Evolutionary conservation across 805 yeast genomes (phyloP).

Genomic region (Saturnispora halmiae): DNA sequence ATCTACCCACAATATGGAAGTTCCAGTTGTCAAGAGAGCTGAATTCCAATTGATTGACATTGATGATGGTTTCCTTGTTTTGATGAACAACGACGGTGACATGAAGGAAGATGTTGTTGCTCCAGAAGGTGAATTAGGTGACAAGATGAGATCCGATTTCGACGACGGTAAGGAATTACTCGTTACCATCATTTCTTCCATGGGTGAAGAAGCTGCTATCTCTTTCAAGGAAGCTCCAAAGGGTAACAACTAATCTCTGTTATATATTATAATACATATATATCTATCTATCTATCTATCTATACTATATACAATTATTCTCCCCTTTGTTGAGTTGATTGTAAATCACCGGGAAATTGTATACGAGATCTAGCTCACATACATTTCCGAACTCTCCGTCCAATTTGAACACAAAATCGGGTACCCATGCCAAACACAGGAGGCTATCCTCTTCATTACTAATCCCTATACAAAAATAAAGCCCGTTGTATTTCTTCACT

Average conservation of each 20-base stretch:
- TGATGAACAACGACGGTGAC: slow-evolving; percentile 96
- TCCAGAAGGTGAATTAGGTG: slow-evolving; percentile 98
- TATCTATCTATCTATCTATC: not conserved
- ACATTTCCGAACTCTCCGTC: slow-evolving; percentile 62
- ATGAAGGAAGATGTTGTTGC: slow-evolving; percentile 98
- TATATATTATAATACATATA: slow-evolving; percentile 1
- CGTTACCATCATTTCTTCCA: slow-evolving; percentile 94
- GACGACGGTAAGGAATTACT: slow-evolving; percentile 97
- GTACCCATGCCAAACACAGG: slow-evolving; percentile 73
- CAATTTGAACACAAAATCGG: slow-evolving; percentile 79
- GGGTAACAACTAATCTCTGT: slow-evolving; percentile 21
- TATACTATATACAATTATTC: not conserved
- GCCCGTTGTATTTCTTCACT: slow-evolving; percentile 85
- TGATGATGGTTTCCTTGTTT: slow-evolving; percentile 94
- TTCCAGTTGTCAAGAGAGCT: slow-evolving; percentile 92
- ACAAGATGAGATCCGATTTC: slow-evolving; percentile 80
- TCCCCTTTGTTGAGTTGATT: slow-evolving; percentile 51
- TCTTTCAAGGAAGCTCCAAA: slow-evolving; percentile 98
- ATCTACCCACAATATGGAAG: slow-evolving; percentile 99
- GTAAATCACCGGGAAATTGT: slow-evolving; percentile 81
- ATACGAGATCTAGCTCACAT: slow-evolving; percentile 83
- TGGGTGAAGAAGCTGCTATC: slow-evolving; percentile 99
- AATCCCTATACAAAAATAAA: slow-evolving; percentile 77
- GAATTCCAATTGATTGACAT: slow-evolving; percentile 97
- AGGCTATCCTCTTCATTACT: slow-evolving; percentile 66